Evolutionary conservation across 2,329 filamentous ascomycete species (phyloP).

Genomic region (Fusarium temperatum): DNA sequence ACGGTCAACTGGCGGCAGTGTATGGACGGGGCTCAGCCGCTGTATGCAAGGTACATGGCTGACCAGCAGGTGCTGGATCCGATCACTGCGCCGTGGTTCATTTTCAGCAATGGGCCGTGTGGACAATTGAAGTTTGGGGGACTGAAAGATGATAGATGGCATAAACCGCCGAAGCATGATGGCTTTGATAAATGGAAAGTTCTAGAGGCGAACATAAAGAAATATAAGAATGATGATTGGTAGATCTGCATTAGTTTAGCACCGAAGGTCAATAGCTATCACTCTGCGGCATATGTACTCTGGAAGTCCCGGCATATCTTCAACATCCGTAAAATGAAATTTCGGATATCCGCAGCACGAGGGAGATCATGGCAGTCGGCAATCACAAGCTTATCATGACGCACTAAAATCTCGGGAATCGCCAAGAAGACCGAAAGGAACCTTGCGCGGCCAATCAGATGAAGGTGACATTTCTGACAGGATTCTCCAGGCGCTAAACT

Average conservation of each 20-base stretch:
- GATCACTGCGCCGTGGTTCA: neutral
- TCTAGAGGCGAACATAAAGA: neutral
- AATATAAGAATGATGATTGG: neutral
- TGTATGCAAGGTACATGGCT: neutral
- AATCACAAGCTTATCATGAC: neutral
- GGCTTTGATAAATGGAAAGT: neutral
- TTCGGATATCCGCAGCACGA: neutral
- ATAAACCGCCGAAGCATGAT: neutral
- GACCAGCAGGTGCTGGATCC: neutral
- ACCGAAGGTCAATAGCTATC: accelerated
- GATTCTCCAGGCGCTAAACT: neutral
- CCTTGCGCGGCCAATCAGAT: neutral
- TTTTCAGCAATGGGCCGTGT: neutral
- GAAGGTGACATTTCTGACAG: neutral
- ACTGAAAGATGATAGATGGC: accelerated
- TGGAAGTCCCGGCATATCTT: neutral
- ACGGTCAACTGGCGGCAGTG: neutral
- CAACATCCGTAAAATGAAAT: neutral
- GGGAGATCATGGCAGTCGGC: neutral
- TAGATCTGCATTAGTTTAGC: neutral
- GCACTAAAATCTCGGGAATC: neutral
- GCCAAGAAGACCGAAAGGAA: neutral
- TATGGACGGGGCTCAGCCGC: neutral
- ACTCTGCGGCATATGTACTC: neutral
- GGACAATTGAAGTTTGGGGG: neutral